Base-by-base conservation (phyloP, 371 early-diverging fungal species). In the Mucor velutinosus region DNA sequence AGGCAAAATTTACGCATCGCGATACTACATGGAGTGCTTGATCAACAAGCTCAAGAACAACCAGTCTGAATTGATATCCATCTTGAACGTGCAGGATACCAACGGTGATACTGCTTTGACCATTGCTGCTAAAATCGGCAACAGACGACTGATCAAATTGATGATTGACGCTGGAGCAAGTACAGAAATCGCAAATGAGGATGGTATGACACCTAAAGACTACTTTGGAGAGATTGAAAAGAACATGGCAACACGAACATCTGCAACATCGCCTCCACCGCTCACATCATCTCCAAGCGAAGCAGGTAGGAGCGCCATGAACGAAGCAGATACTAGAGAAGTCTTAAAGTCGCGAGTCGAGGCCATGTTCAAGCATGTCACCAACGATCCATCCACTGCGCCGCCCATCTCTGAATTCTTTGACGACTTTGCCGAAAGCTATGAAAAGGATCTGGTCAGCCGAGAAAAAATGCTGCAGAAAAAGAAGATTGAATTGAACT, bases 41-140 rank as follows among this genome's bases (percentile, higher is more conserved):
- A 78, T 94, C 12, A 90, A 91, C 17, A 87, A 84, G 62, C 66
- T 92, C n/a, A 76, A 80, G 0, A 61, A 72, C n/a, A 80, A 83
- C 58, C 82, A 80, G 4, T 78, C 81, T 7, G 89, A 90, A 53
- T 80, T 93, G 58, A 83, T 87, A 0, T 81, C 89, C 1, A 85
- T 97, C 15, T 75, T 97, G 30, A 92, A 97, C 60, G 82, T 91
- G n/a, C 90, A 91, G 76, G 98, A 98, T 71, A 79, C 65, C 25
- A 86, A 86, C 32, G 98, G 98, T 3, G 93, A 97, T 67, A 96
- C 98, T 1, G 95, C 97, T 7, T 73, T 97, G 69, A 94, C 90
- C 53, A 87, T 97, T 49, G 95, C 95, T 0, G 90, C 94, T 0
- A 81, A 93, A 25, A 77, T 86, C 6, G 94, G 94, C 6, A 91